A percentile compares a stretch with the other conserved stretches of the same genome.
phyloP scores from a whole-genome alignment of 2,329 filamentous ascomycete genomes.

The Purpureocillium takamizusanense region DNA sequence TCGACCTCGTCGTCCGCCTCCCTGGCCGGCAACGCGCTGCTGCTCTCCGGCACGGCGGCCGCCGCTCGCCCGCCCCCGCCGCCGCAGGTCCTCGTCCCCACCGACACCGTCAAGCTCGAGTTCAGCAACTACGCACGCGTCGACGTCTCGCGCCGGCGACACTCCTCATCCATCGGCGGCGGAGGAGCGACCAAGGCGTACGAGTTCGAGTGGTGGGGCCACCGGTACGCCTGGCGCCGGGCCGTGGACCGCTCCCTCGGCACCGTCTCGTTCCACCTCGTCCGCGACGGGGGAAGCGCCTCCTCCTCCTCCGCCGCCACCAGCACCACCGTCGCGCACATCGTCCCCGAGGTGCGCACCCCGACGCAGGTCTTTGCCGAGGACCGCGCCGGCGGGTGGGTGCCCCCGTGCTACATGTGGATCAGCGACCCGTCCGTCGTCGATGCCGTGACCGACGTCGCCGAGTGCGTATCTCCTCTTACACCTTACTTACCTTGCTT shows the following conservation, averaged over 20 bases:
- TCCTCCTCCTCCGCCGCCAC: no score
- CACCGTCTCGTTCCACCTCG: constrained; percentile 70
- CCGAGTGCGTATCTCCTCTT: constrained; percentile 56
- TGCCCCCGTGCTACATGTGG: constrained; percentile 85
- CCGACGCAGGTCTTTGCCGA: constrained; percentile 64
- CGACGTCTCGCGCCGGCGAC: constrained; percentile 62
- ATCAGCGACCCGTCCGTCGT: constrained; percentile 69
- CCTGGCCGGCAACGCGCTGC: constrained; percentile 29
- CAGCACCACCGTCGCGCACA: constrained; percentile 65
- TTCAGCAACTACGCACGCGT: constrained; percentile 97
- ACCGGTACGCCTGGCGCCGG: constrained; percentile 76
- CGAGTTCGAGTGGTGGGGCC: constrained; percentile 90
- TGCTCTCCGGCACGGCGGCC: constrained; percentile 3
- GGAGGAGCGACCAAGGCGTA: constrained; percentile 53
- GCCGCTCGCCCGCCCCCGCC: constrained; percentile 11
- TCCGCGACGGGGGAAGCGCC: constrained; percentile 52
- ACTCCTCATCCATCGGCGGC: not conserved
- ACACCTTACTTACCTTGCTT: not conserved
- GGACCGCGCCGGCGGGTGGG: constrained; percentile 72
- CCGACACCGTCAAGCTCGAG: constrained; percentile 79
- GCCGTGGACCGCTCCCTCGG: constrained; percentile 60
- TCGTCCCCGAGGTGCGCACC: constrained; percentile 71
- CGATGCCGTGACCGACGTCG: constrained; percentile 64
- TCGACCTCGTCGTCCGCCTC: constrained; percentile 22
- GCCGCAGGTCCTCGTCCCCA: constrained; percentile 38